Evolutionary conservation across 2,329 filamentous ascomycete genomes (phyloP).

Genomic region (Saccharata proteae): DNA sequence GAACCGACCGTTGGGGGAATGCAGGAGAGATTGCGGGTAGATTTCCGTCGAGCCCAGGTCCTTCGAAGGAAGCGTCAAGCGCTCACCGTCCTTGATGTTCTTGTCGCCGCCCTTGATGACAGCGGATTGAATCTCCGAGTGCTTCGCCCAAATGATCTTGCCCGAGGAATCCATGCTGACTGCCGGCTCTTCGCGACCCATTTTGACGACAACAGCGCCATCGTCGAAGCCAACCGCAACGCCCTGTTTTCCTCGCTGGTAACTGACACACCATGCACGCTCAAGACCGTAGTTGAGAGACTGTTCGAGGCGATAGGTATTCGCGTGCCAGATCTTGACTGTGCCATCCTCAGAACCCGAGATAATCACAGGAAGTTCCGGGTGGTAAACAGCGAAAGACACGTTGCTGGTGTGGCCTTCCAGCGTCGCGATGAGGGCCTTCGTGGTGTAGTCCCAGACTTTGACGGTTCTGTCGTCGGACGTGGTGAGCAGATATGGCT

Average conservation of each 20-base stretch:
- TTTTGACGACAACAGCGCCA: slow-evolving; percentile 92
- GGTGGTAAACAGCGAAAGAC: slow-evolving; percentile 95
- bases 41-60: slow-evolving; percentile 94
- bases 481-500: slow-evolving; percentile 83
- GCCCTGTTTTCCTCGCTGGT: slow-evolving; percentile 87
- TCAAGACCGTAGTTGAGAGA: slow-evolving; percentile 93
- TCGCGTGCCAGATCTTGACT: slow-evolving; percentile 96
- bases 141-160: slow-evolving; percentile 91
- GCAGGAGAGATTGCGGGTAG: slow-evolving; percentile 85
- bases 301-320: slow-evolving; percentile 92
- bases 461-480: slow-evolving; percentile 96
- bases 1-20: slow-evolving; percentile 91
- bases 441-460: slow-evolving; percentile 98
- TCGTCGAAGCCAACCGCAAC: slow-evolving; percentile 96
- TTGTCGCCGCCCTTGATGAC: slow-evolving; percentile 89
- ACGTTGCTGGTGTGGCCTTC: slow-evolving; percentile 98
- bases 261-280: slow-evolving; percentile 93
- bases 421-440: slow-evolving; percentile 88
- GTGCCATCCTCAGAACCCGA: slow-evolving; percentile 96
- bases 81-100: slow-evolving; percentile 74
- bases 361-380: slow-evolving; percentile 91
- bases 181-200: slow-evolving; percentile 91
- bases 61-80: slow-evolving; percentile 78
- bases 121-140: slow-evolving; percentile 88
- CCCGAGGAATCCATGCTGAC: slow-evolving; percentile 95